Evolutionary conservation across 169 alveolate species (phyloP).

Genomic region (Plasmodium billcollinsi): DNA sequence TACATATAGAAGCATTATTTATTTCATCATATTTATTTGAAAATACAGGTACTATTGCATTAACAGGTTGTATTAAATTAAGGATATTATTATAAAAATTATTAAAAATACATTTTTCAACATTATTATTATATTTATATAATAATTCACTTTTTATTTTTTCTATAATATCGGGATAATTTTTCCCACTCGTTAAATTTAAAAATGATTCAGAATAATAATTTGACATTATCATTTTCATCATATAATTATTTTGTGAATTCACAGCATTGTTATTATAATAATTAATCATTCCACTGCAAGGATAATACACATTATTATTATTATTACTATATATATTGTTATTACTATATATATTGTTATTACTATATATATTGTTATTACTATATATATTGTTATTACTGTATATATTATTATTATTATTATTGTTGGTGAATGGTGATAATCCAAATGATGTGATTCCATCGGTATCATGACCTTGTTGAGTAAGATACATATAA

Average conservation of each 20-base stretch:
- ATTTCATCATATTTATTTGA: slow-evolving; percentile 27
- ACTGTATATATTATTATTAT: background rate
- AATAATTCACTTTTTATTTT: slow-evolving; percentile 13
- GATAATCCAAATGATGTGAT: no score
- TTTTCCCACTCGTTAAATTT: background rate
- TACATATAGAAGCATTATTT: slow-evolving; percentile 27
- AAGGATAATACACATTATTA: background rate
- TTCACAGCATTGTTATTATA: background rate
- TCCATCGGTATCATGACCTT: no score
- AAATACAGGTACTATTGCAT: slow-evolving; percentile 40
- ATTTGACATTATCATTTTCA: background rate
- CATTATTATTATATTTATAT: slow-evolving; percentile 17
- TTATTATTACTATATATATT: background rate
- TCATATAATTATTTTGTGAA: background rate
- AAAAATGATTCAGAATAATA: background rate
- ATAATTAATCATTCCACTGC: background rate
- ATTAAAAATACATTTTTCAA: slow-evolving; percentile 6
- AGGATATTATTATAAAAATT: slow-evolving; percentile 12
- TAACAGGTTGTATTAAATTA: slow-evolving; percentile 9
- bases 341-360: background rate
- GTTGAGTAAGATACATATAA: no score
- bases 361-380: background rate
- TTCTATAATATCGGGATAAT: slow-evolving; percentile 2
- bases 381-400: background rate
- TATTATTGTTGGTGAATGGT: background rate